Conservation (phyloP, 2,329 filamentous ascomycete species). For the Amphichorda felina region DNA sequence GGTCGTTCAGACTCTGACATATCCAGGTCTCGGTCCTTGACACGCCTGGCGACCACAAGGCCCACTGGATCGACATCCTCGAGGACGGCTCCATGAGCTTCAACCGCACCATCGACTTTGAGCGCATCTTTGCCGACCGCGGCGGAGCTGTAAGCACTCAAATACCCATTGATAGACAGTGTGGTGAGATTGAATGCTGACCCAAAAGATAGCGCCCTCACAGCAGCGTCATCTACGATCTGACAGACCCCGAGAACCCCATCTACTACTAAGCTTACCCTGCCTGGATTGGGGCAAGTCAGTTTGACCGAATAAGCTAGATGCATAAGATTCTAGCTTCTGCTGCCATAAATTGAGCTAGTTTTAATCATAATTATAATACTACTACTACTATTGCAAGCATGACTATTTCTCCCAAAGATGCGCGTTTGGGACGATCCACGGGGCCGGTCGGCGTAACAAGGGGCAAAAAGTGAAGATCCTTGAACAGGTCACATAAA, state of each 20-base stretch:
- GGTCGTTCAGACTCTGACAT: background rate
- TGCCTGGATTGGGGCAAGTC: too few species aligned
- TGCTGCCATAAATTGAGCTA: too few species aligned
- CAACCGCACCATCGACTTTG: slow-evolving; percentile 48
- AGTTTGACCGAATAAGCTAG: background rate
- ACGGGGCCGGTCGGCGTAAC: too few species aligned
- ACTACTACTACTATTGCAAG: too few species aligned
- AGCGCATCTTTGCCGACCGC: slow-evolving; percentile 33
- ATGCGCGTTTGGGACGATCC: too few species aligned
- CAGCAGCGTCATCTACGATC: slow-evolving; percentile 42
- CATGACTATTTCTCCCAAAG: too few species aligned
- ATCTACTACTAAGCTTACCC: slow-evolving; percentile 31
- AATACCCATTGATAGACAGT: too few species aligned
- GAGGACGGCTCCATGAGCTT: slow-evolving; percentile 42
- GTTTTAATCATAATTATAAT: too few species aligned
- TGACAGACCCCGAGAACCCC: slow-evolving; percentile 40
- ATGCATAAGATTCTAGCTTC: too few species aligned
- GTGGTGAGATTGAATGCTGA: background rate
- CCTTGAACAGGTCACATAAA: too few species aligned
- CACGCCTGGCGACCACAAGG: slow-evolving; percentile 50
- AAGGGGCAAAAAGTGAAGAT: too few species aligned
- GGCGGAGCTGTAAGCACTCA: slow-evolving; percentile 36
- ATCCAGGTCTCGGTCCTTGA: slow-evolving; percentile 45
- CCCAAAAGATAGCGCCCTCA: slow-evolving; percentile 30
- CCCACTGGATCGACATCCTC: slow-evolving; percentile 46